Base-by-base conservation (phyloP, 2,329 filamentous ascomycete genomes). In the Ceratocystiopsis sp. region DNA sequence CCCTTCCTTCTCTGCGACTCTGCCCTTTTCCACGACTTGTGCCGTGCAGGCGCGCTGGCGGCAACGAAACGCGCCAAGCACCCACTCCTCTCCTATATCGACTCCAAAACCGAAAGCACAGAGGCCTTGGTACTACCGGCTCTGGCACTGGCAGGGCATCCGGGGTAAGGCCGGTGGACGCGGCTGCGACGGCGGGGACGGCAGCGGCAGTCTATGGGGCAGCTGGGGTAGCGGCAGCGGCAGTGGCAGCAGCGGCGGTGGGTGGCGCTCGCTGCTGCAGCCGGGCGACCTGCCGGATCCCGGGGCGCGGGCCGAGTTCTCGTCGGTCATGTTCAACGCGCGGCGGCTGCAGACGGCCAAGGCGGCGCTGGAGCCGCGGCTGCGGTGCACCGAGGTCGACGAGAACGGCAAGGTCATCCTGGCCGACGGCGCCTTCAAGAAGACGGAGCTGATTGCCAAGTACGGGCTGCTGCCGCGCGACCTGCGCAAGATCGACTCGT, bases 401-500 rank as follows among this genome's bases (percentile, higher is more conserved):
- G 85, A 87, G 58, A 76, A 84, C 55, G 91, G 91, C 36, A 82
- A 93, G 53, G 86, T 95, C 21, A 93, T 89, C 17, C 67, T 96
- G 45, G 82, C 93, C 17, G 93, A 93, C 57, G 85, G 86, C 46
- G 91, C 96, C 60, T 96, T 95, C 62, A 93, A 91, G 64, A 98
- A 98, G 69, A 91, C 78, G 54, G 91, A 98, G 64, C 68, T 98
- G 39, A 96, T 95, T 59, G 86, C 87, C 42, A 95, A 91, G 83
- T 95, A 94, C 58, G 87, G 87, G 37, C 72, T 96, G 21, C 72
- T 95, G 40, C 89, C 91, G 44, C 87, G 91, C 48, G 91, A 98
- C 66, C 68, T 98, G 45, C 83, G 91, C 54, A 98, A 98, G 63
- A 95, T 98, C 55, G 91, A 98, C 59, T 95, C 87, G 14, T 94